These are phyloP conservation scores for Yamadazyma insecticola DNA, from an alignment of 805 yeast species.

Conservation along the genomic window DNA sequence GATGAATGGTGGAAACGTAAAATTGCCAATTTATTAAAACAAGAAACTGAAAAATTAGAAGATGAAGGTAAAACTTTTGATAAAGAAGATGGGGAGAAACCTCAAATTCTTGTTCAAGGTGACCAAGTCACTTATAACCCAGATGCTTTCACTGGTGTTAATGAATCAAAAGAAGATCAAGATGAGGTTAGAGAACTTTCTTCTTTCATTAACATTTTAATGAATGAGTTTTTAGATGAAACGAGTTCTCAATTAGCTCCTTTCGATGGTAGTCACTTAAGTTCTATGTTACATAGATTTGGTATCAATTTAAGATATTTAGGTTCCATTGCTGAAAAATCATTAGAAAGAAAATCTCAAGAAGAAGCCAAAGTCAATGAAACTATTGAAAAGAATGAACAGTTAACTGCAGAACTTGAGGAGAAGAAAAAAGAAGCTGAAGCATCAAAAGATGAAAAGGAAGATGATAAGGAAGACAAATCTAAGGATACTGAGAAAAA, in stretches of 20 bases:
- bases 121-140: conserved; percentile 66
- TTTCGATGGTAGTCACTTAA: conserved; percentile 74
- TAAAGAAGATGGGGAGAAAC: conserved; percentile 34
- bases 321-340: conserved; percentile 52
- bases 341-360: conserved; percentile 16
- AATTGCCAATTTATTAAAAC: conserved; percentile 48
- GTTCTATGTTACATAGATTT: conserved; percentile 60
- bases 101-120: conserved; percentile 49
- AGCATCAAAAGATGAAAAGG: conserved; percentile 21
- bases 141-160: conserved; percentile 57
- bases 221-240: conserved; percentile 59
- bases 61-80: conserved; percentile 28
- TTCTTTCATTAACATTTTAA: conserved; percentile 53
- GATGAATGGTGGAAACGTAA: conserved; percentile 84
- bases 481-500: conserved; percentile 23
- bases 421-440: conserved; percentile 14
- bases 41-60: conserved; percentile 46
- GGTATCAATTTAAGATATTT: conserved; percentile 91
- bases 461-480: conserved; percentile 20
- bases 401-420: conserved; percentile 18
- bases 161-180: conserved; percentile 47
- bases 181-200: conserved; percentile 68
- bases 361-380: conserved; percentile 14
- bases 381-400: conserved; percentile 22
- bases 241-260: conserved; percentile 60